phyloP scores from a whole-genome alignment of 768 basidiomycete genomes.

The Pulveroboletus ravenelii region DNA sequence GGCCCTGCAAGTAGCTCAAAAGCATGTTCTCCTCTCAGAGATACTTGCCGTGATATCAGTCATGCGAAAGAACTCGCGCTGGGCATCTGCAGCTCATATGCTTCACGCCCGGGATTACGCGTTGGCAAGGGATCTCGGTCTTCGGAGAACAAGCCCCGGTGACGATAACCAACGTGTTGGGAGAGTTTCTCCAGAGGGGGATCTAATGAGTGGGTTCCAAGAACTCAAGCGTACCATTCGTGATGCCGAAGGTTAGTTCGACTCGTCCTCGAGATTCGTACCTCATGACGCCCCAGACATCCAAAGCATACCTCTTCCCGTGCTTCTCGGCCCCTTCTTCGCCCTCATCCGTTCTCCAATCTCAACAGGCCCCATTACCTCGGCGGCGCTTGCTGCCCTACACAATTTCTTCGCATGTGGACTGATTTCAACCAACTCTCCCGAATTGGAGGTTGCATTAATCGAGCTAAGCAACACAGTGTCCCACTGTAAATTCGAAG shows the following conservation, averaged over 20 bases:
- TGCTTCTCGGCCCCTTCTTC: slow-evolving; percentile 83
- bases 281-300: slow-evolving; percentile 49
- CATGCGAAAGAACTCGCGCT: slow-evolving; percentile 98
- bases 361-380: slow-evolving; percentile 96
- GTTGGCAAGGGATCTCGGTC: slow-evolving; percentile 69
- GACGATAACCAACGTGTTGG: slow-evolving; percentile 39
- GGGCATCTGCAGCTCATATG: slow-evolving; percentile 74
- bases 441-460: slow-evolving; percentile 60
- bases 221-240: slow-evolving; percentile 73
- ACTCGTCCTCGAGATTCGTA: slow-evolving; percentile 4
- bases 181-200: slow-evolving; percentile 64
- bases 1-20: slow-evolving; percentile 42
- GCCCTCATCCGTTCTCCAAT: slow-evolving; percentile 89
- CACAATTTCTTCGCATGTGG: slow-evolving; percentile 84
- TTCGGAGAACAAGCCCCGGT: slow-evolving; percentile 55
- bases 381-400: slow-evolving; percentile 83
- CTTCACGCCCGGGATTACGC: slow-evolving; percentile 60
- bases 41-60: slow-evolving; percentile 86
- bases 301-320: slow-evolving; percentile 49
- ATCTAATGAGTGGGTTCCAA: slow-evolving; percentile 87
- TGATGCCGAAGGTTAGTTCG: slow-evolving; percentile 55
- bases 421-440: slow-evolving; percentile 56
- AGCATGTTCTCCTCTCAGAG: slow-evolving; percentile 85
- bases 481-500: slow-evolving; percentile 97
- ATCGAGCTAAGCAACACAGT: slow-evolving; percentile 83